Conservation (phyloP, 1,284 basidiomycete species). For the Ceratorhiza oryzae-sativae region DNA sequence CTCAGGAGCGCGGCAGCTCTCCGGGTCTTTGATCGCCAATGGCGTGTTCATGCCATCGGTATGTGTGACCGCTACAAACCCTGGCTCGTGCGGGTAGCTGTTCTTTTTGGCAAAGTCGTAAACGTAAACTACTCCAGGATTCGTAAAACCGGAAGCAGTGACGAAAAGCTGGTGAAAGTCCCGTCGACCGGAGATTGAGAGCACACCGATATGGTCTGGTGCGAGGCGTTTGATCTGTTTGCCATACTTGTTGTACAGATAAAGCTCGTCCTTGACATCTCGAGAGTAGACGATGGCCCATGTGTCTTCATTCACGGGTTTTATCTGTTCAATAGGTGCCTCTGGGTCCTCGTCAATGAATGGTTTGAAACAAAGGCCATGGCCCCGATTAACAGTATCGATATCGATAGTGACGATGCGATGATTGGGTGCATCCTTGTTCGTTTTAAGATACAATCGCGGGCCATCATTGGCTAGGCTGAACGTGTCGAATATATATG, state of each 20-base stretch:
- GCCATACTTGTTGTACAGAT: constrained; percentile 69
- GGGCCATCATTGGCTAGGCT: constrained; percentile 75
- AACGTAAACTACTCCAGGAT: constrained; percentile 70
- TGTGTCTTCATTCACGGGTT: constrained; percentile 62
- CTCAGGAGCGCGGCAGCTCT: neutral
- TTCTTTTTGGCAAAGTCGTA: constrained; percentile 62
- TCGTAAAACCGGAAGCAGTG: constrained; percentile 73
- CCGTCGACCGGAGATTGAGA: constrained; percentile 61
- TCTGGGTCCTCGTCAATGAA: constrained; percentile 76
- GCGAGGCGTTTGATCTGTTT: constrained; percentile 65
- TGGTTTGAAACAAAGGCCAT: constrained; percentile 55
- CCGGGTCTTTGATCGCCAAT: neutral
- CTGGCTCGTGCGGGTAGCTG: constrained; percentile 46
- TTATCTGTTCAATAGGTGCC: constrained; percentile 52
- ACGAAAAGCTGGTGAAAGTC: constrained; percentile 73
- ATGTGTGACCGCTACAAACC: constrained; percentile 19
- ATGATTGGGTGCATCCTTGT: constrained; percentile 69
- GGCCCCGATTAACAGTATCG: constrained; percentile 54
- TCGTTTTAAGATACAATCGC: constrained; percentile 70
- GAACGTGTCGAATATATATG: neutral
- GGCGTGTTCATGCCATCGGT: constrained; percentile 33
- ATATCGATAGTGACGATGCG: constrained; percentile 74
- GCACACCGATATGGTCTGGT: constrained; percentile 74
- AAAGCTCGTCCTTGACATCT: constrained; percentile 85
- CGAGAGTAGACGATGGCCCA: constrained; percentile 74